Percentiles rank a stretch among this genome's conserved stretches.
Conservation (phyloP, 179 eudicot genomes). For the Pouteria campechiana region DNA sequence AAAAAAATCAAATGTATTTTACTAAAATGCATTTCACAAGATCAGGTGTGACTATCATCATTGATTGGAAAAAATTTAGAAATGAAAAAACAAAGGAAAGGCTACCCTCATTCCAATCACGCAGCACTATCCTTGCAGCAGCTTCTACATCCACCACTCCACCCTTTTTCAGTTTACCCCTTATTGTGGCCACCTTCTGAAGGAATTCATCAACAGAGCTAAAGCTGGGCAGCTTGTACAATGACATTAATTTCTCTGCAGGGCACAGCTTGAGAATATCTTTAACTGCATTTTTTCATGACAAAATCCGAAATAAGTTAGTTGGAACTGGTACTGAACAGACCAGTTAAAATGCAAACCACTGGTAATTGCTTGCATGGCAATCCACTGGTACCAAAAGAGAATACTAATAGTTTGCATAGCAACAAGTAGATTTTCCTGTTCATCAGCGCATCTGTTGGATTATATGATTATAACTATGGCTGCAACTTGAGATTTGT, state of each 20-base stretch:
- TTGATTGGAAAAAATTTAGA: neutral
- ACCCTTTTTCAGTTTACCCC: slow-evolving; percentile 91
- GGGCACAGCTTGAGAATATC: slow-evolving; percentile 93
- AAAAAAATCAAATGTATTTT: neutral
- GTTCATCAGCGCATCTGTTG: too few species aligned
- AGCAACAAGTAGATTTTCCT: too few species aligned
- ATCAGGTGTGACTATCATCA: neutral
- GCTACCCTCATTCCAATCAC: slow-evolving; percentile 94
- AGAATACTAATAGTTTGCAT: too few species aligned
- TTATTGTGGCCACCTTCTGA: slow-evolving; percentile 67
- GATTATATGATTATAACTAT: too few species aligned
- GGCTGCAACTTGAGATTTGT: too few species aligned
- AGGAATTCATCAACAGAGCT: slow-evolving; percentile 84
- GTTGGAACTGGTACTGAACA: neutral
- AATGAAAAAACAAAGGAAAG: too few species aligned
- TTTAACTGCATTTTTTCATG: slow-evolving; percentile 38
- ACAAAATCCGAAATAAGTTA: neutral
- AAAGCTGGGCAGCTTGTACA: slow-evolving; percentile 79
- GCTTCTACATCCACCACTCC: slow-evolving; percentile 75
- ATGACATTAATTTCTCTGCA: slow-evolving; percentile 43
- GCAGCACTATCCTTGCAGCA: slow-evolving; percentile 82
- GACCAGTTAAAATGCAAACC: neutral
- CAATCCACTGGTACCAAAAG: too few species aligned
- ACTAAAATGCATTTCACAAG: too few species aligned
- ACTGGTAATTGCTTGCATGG: too few species aligned